Base-by-base conservation (phyloP, 805 yeast species). In the Candida manassasensis region DNA sequence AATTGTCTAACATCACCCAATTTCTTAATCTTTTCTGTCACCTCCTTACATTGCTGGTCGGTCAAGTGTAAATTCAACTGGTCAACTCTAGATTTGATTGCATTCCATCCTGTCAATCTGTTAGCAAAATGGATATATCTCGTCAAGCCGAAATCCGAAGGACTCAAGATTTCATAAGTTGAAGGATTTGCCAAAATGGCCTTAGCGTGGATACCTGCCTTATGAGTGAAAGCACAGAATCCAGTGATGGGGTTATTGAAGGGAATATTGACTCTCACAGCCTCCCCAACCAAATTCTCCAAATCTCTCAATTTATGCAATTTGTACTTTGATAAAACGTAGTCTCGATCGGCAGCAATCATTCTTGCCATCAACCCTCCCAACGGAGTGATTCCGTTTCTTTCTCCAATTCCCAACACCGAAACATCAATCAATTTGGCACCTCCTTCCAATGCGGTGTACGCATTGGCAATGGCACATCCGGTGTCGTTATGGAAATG, bases 401-500 rank as follows among this genome's bases (percentile, higher is more conserved):
- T 82, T 77, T 90, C 98, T 66, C 98, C 98, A 49, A 90, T 93
- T 53, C 98, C 98, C 52, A 90, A 77, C 12, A 90, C 97, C 10
- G 96, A 84, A 29, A 87, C 95, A 65, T 90, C 98, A 47, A 90
- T 85, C 52, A 89, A 77, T 56, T 79, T 80, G 48, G 98, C 98
- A 55, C 98, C 98, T 37, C 88, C 98, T 68, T 90, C 98, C 53
- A 90, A 73, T 10, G 97, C 97, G 39, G 97, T 87, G 76, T 93
- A 93, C 21, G 98, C 96, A 61, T 90, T 90, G 43, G 97, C 96
- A 67, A 90, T 87, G 47, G 98, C 96, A 72, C 97, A 93, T 44
- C 98, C 98, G 21, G 98, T 90, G 64, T 90, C 98, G 62, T 90
- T 86, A 71, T 90, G 98, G 85, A 90, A 93, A 64, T 90, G 98